Percentiles rank a stretch among this genome's conserved stretches.
Evolutionary conservation across 2,329 filamentous ascomycete genomes (phyloP).

Genomic region (Cytospora piceae): DNA sequence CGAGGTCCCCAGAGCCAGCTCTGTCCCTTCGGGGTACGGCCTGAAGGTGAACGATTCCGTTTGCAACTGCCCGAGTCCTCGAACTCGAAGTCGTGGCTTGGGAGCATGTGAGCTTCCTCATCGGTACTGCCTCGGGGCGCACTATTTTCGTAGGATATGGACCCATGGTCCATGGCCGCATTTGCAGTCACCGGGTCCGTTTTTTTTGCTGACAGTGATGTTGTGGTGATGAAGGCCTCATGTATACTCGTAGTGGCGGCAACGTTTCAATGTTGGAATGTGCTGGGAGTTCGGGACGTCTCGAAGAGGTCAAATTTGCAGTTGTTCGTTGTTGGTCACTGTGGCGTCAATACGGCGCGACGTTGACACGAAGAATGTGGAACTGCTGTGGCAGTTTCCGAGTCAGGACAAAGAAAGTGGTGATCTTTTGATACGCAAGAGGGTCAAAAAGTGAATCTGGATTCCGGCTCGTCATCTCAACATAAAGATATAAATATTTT

Average conservation of each 20-base stretch:
- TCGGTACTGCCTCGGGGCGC: not conserved
- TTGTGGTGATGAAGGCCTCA: not conserved
- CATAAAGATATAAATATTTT: no score
- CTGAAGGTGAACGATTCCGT: not conserved
- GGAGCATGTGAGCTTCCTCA: not conserved
- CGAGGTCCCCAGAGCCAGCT: not conserved
- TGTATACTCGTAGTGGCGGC: not conserved
- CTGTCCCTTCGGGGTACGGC: not conserved
- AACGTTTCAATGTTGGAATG: not conserved
- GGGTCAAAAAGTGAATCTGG: not conserved
- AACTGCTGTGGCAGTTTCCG: not conserved
- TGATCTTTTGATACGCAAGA: not conserved
- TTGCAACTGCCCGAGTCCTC: not conserved
- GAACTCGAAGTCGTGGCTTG: not conserved
- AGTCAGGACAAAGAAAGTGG: not conserved
- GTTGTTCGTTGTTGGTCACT: not conserved
- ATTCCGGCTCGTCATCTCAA: not conserved
- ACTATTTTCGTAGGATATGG: not conserved
- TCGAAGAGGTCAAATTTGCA: not conserved
- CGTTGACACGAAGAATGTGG: constrained; percentile 4
- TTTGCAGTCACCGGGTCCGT: not conserved
- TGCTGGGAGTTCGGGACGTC: not conserved
- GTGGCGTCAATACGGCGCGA: not conserved
- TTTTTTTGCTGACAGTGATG: not conserved
- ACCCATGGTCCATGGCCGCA: not conserved